Percentiles rank a stretch among this genome's conserved stretches.
Evolutionary conservation across 768 basidiomycete species (phyloP).

Genomic region (Calocera viscosa): DNA sequence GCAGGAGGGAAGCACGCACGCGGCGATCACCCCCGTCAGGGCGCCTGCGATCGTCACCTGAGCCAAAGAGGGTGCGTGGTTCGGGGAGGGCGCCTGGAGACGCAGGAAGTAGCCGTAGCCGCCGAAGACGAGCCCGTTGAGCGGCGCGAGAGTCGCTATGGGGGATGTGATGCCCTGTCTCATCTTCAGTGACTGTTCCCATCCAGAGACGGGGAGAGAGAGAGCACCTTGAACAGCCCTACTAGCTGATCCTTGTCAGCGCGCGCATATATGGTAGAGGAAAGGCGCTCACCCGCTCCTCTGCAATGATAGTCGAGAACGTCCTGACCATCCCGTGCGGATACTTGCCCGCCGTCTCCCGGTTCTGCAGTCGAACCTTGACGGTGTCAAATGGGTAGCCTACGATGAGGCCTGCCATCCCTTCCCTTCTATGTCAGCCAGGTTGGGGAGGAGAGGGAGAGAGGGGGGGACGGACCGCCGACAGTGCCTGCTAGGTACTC

Average conservation of each 20-base stretch:
- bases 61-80: slow-evolving; percentile 45
- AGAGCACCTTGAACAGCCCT: not conserved
- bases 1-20: slow-evolving; percentile 40
- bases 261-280: too few relatives aligned
- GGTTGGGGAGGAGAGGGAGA: not conserved
- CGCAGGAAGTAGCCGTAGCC: slow-evolving; percentile 71
- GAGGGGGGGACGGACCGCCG: not conserved
- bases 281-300: slow-evolving; percentile 45
- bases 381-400: slow-evolving; percentile 82
- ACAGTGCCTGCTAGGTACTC: not conserved
- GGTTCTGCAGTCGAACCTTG: slow-evolving; percentile 70
- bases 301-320: slow-evolving; percentile 50
- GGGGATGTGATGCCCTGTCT: slow-evolving; percentile 73
- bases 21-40: slow-evolving; percentile 63
- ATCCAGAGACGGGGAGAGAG: not conserved
- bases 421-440: slow-evolving; percentile 21
- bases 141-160: slow-evolving; percentile 51
- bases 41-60: slow-evolving; percentile 71
- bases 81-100: slow-evolving; percentile 40
- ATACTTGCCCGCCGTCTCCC: slow-evolving; percentile 44
- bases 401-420: slow-evolving; percentile 51
- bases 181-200: slow-evolving; percentile 28
- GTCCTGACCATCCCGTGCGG: slow-evolving; percentile 43
- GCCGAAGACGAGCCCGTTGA: slow-evolving; percentile 81
- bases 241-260: too few relatives aligned